These are phyloP conservation scores for Periconia digitata DNA, from an alignment of 2,329 filamentous ascomycete genomes.

Conservation along the genomic window DNA sequence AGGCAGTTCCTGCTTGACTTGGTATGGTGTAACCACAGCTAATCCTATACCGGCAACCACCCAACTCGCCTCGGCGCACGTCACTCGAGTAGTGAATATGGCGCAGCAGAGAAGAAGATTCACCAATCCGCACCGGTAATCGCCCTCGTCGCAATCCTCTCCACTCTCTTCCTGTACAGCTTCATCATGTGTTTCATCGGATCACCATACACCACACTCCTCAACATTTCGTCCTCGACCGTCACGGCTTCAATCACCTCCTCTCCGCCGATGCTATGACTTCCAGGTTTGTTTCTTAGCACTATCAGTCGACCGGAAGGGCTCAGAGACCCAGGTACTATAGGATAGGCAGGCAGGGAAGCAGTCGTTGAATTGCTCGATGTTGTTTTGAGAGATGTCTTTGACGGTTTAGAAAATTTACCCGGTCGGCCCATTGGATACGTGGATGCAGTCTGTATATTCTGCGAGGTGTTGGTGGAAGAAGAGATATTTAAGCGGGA, in stretches of 20 bases:
- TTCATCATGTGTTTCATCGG: constrained; percentile 79
- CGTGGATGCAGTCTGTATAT: constrained; percentile 4
- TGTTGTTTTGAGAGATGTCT: constrained; percentile 23
- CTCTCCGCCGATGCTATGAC: constrained; percentile 32
- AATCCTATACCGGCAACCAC: no score
- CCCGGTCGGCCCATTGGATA: constrained; percentile 1
- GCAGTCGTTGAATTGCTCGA: constrained; percentile 14
- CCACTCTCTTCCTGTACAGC: constrained; percentile 71
- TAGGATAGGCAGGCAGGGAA: constrained; percentile 58
- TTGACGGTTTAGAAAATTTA: constrained; percentile 19
- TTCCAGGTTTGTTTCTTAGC: constrained; percentile 48
- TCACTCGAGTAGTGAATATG: no score
- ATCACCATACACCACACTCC: constrained; percentile 77
- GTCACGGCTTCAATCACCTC: constrained; percentile 67
- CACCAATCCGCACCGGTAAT: constrained; percentile 53
- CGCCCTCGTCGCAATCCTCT: constrained; percentile 69
- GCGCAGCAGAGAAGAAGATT: neutral
- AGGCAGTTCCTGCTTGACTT: no score
- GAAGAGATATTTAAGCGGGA: constrained; percentile 28
- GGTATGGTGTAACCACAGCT: no score
- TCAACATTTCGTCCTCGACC: constrained; percentile 67
- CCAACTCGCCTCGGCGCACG: no score
- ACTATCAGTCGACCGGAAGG: constrained; percentile 71
- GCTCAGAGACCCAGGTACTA: constrained; percentile 67
- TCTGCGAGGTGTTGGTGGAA: constrained; percentile 3